phyloP scores from a whole-genome alignment of 176 grass and related monocot genomes.

The Typha latifolia region DNA sequence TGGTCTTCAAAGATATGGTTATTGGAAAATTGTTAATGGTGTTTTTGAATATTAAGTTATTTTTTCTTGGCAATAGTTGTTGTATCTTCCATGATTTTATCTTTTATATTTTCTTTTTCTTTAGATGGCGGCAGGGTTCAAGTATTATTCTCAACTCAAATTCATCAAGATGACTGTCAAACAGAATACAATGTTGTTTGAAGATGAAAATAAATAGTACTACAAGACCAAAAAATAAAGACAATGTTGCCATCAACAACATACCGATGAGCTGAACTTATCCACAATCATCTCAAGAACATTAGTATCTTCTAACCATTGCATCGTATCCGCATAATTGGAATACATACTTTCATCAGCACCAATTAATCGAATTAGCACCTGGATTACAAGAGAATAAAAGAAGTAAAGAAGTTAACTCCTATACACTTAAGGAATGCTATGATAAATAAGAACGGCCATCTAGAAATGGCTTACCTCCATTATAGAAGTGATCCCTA shows the following conservation, averaged over 20 bases:
- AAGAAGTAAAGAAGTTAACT: slow-evolving; percentile 5
- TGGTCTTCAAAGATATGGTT: no score
- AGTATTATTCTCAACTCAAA: not conserved
- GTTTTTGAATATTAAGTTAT: no score
- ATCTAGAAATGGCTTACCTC: slow-evolving; percentile 39
- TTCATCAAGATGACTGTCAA: not conserved
- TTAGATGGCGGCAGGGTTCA: not conserved
- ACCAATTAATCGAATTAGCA: slow-evolving; percentile 81
- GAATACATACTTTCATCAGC: slow-evolving; percentile 97
- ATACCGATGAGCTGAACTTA: slow-evolving; percentile 92
- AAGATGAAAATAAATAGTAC: not conserved
- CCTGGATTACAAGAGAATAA: slow-evolving; percentile 45
- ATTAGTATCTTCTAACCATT: slow-evolving; percentile 94
- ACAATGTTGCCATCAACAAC: slow-evolving; percentile 2
- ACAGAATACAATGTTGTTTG: not conserved
- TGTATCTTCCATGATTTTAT: not conserved
- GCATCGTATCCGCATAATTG: slow-evolving; percentile 68
- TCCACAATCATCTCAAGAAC: slow-evolving; percentile 93
- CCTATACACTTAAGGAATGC: slow-evolving; percentile 3
- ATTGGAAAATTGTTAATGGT: no score
- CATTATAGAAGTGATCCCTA: slow-evolving; percentile 95
- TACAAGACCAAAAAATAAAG: not conserved
- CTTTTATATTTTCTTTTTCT: not conserved
- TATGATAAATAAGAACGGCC: not conserved
- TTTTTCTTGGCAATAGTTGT: not conserved